Evolutionary conservation across 768 basidiomycete genomes (phyloP), one percentile per base, ranked within the genome.

Genomic region (Tulasnella sp.): DNA sequence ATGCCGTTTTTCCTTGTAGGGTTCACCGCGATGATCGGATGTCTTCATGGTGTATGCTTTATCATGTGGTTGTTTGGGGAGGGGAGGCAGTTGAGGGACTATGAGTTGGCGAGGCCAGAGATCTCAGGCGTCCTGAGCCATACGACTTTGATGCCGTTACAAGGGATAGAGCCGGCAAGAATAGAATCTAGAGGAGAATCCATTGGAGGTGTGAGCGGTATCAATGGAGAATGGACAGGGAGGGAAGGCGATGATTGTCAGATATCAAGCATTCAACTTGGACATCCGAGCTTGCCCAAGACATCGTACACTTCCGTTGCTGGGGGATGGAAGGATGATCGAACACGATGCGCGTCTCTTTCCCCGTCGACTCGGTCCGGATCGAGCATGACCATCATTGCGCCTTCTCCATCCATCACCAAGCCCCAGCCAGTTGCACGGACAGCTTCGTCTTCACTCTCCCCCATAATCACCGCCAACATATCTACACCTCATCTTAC

Each of bases 61-160:
- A 52, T 52, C 27, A 30, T 53, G 2, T 59, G 50, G 48, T 19
- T 59, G 58, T 59, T 59, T 21, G 58, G 58, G 21, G 58, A 59
- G 9, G 58, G 34, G 24, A 38, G 58, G 29, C 58, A 59, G 58
- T 41, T 51, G 58, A 15, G 38, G 5, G 49, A 29, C 1, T 59
- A 52, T 31, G 58, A 59, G 34, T 10, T 59, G n/a, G 45, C 24
- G 25, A 25, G 55, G 10, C 55, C 55, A 1, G 24, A 57, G 30
- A 57, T 57, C 55, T 57, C 55, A 8, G 31, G 1, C 1, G 30
- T 41, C 41, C 30, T 54, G 34, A 34, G 30, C 11, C 53, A 54
- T 24, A 54, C 53, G 9, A 54, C 53, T 24, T 38, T 54, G 53
- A 54, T 54, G 34, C 53, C 53, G 17, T 19, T 34, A 24, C 53